These are phyloP conservation scores for Termitomyces heimii DNA, from an alignment of 768 basidiomycete species.

Conservation along the genomic window DNA sequence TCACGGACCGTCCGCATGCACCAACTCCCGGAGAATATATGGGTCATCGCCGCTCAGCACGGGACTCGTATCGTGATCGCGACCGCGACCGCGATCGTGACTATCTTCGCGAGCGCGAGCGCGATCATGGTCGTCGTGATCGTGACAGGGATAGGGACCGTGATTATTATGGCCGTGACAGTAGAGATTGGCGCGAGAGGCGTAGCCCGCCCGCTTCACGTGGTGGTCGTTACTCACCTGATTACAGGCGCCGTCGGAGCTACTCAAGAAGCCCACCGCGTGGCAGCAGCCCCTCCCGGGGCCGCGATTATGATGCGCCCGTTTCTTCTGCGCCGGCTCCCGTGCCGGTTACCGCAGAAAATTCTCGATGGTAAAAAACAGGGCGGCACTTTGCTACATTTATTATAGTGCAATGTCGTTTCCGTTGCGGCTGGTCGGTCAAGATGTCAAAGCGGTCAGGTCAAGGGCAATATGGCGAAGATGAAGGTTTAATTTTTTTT, in stretches of 20 bases:
- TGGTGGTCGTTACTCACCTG: slow-evolving; percentile 69
- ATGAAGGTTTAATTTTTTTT: slow-evolving; percentile 35
- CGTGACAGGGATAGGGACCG: slow-evolving; percentile 50
- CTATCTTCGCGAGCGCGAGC: slow-evolving; percentile 50
- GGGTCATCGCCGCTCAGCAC: slow-evolving; percentile 70
- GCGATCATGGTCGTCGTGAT: slow-evolving; percentile 44
- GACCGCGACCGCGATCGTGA: slow-evolving; percentile 32
- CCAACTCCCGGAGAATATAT: slow-evolving; percentile 98
- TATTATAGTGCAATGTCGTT: slow-evolving; percentile 5
- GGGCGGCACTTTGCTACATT: slow-evolving; percentile 7
- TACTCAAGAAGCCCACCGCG: slow-evolving; percentile 78
- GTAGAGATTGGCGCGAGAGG: slow-evolving; percentile 74
- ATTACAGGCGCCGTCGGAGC: slow-evolving; percentile 69
- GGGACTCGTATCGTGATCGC: slow-evolving; percentile 30
- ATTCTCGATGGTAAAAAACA: slow-evolving; percentile 56
- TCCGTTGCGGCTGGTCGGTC: slow-evolving; percentile 21
- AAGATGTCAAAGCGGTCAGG: slow-evolving; percentile 21
- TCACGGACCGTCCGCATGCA: slow-evolving; percentile 89
- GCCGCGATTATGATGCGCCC: slow-evolving; percentile 31
- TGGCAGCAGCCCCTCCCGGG: slow-evolving; percentile 49
- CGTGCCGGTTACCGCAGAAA: slow-evolving; percentile 27
- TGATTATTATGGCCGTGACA: slow-evolving; percentile 65
- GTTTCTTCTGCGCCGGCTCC: slow-evolving; percentile 28
- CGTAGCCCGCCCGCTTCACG: slow-evolving; percentile 65
- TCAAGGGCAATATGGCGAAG: slow-evolving; percentile 38